Percentiles rank a stretch among this genome's conserved stretches.
Evolutionary conservation across 2,329 filamentous ascomycete species (phyloP).

Genomic region (Cladosporium sp.): DNA sequence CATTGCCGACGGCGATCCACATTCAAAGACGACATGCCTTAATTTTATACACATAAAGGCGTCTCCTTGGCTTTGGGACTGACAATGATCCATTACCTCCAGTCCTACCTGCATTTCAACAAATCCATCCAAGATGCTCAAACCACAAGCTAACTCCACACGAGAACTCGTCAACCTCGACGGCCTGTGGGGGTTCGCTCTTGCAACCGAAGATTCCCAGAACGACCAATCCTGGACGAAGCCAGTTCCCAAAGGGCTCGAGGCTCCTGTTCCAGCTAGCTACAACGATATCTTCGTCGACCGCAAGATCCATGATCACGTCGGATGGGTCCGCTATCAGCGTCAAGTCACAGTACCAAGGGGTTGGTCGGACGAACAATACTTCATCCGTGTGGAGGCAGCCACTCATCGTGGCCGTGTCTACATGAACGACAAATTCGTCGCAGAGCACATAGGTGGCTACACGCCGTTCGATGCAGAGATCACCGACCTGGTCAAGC

Average conservation of each 20-base stretch:
- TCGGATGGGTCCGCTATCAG: conserved; percentile 11
- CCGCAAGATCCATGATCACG: conserved; percentile 5
- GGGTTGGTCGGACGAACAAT: conserved; percentile 7
- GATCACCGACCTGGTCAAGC: not conserved
- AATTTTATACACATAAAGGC: too few species aligned
- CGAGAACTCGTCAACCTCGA: conserved; percentile 12
- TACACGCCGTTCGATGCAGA: conserved; percentile 10
- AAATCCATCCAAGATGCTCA: not conserved
- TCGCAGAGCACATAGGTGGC: conserved; percentile 5
- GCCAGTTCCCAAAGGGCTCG: not conserved
- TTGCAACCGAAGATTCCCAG: not conserved
- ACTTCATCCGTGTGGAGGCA: conserved; percentile 5
- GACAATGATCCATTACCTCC: too few species aligned
- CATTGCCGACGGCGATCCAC: too few species aligned
- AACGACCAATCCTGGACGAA: not conserved
- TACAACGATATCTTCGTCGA: conserved; percentile 12
- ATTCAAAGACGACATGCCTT: too few species aligned
- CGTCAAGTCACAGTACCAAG: conserved; percentile 1
- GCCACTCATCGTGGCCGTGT: conserved; percentile 9
- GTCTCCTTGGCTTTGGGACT: too few species aligned
- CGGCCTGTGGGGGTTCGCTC: conserved; percentile 8
- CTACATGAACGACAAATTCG: conserved; percentile 6
- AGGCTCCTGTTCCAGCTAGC: conserved; percentile 7
- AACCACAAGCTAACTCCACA: conserved; percentile 1
- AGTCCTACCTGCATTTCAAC: too few species aligned